phyloP scores from a whole-genome alignment of 2,329 filamentous ascomycete species.

The Immersiporthe knoxdaviesiana region DNA sequence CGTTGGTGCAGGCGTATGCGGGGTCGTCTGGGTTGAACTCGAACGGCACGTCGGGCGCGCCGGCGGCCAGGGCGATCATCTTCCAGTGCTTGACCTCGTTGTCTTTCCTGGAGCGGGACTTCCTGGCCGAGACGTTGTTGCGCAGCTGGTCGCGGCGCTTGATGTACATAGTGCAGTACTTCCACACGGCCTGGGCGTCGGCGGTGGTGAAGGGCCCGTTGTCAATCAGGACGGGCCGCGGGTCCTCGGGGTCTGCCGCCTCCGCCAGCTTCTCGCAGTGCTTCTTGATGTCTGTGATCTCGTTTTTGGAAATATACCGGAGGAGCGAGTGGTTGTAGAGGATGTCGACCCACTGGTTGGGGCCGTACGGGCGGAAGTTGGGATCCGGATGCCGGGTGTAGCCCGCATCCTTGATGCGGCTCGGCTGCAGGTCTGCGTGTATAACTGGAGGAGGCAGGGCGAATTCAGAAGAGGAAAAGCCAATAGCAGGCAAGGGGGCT shows the following conservation, averaged over 20 bases:
- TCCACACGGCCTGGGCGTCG: constrained; percentile 27
- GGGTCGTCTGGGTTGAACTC: constrained; percentile 5
- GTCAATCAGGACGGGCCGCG: not conserved
- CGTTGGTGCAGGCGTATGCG: not conserved
- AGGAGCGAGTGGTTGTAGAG: constrained; percentile 8
- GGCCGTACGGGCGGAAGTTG: constrained; percentile 21
- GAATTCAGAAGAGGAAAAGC: not conserved
- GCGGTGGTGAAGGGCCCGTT: constrained; percentile 6
- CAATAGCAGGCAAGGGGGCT: not conserved
- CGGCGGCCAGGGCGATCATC: constrained; percentile 18
- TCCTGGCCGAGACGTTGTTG: constrained; percentile 27
- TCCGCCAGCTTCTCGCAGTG: constrained; percentile 23
- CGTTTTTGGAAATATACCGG: constrained; percentile 21
- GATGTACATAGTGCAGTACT: constrained; percentile 26
- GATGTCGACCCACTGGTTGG: constrained; percentile 26
- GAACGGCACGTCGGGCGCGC: constrained; percentile 20
- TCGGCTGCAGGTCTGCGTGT: constrained; percentile 5
- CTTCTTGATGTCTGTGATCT: constrained; percentile 27
- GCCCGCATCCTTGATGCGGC: constrained; percentile 21
- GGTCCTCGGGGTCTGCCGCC: not conserved
- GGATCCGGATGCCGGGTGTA: constrained; percentile 20
- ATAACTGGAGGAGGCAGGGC: not conserved
- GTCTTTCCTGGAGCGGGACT: constrained; percentile 23
- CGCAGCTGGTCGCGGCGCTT: constrained; percentile 27
- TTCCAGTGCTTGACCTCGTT: constrained; percentile 26